Evolutionary conservation across 2,329 filamentous ascomycete genomes (phyloP), one percentile per base, ranked within the genome.

Genomic region (Ampelomyces quisqualis): DNA sequence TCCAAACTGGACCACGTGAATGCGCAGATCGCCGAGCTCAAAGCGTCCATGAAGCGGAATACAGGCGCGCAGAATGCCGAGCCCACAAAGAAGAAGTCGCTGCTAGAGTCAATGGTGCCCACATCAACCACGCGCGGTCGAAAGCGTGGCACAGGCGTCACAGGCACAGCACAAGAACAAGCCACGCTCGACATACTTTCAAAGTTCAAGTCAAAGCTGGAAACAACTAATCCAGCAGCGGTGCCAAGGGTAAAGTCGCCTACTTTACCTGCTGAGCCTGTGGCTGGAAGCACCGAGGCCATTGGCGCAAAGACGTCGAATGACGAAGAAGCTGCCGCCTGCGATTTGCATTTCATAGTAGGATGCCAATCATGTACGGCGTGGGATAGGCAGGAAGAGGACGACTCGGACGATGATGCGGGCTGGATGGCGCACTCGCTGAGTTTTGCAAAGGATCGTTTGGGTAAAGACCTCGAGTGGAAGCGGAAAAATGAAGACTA

Each of bases 321-420:
- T 30, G 63, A 61, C 21, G 58, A 65, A 3, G 66, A 72, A 21
- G 67, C 63, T 47, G 76, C 77, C 13, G 84, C 84, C 2, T 98
- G 93, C 62, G 93, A 97, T 65, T 72, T 98, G 23, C 93, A 98
- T 66, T 98, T 97, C 68, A 94, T 98, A 49, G 87, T 86, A 34
- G 88, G 94, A 58, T 98, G 93, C 67, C 89, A 95, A 64, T 95
- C 89, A 30, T 97, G 93, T 67, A 82, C 81, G 43, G 80, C 85
- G 0, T 95, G 90, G 89, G 86, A 94, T 14, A 82, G 86, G 49
- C 84, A 81, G 18, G 74, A 81, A 38, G 74, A 79, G 26, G 77
- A 76, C 22, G 81, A 84, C 37, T 82, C 79, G 23, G 70, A 71
- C 2, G 73, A 75, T 11, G 74, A 76, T 36, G 76, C 79, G 34